These are phyloP conservation scores for Leccinum barrowsii DNA, from an alignment of 768 basidiomycete genomes.

Conservation along the genomic window DNA sequence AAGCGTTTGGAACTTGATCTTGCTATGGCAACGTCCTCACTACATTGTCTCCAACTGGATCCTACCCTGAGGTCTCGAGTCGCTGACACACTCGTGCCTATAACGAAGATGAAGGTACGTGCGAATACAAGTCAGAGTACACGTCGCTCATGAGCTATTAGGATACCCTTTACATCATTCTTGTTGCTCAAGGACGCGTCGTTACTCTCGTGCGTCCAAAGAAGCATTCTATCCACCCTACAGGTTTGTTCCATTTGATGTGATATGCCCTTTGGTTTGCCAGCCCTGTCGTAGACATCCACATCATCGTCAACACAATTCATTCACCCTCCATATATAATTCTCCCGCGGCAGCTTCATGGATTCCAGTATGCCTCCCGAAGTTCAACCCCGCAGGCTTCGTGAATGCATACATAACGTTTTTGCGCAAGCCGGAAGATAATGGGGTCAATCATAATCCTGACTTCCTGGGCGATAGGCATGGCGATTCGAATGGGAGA, in stretches of 20 bases:
- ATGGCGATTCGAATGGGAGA: background rate
- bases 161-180: constrained; percentile 89
- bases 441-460: constrained; percentile 1
- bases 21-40: constrained; percentile 74
- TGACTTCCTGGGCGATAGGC: background rate
- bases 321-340: constrained; percentile 75
- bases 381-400: constrained; percentile 89
- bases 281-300: constrained; percentile 56
- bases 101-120: constrained; percentile 71
- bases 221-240: constrained; percentile 94
- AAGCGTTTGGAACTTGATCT: constrained; percentile 72
- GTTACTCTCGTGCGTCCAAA: constrained; percentile 86
- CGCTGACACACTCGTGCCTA: constrained; percentile 80
- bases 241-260: constrained; percentile 47
- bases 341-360: constrained; percentile 78
- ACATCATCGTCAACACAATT: constrained; percentile 89
- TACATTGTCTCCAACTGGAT: constrained; percentile 79
- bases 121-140: background rate
- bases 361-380: constrained; percentile 94
- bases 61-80: constrained; percentile 62
- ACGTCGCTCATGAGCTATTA: constrained; percentile 26
- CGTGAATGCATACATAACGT: constrained; percentile 86
- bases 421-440: constrained; percentile 45
- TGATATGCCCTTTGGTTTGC: background rate
- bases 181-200: constrained; percentile 75